Evolutionary conservation across 352 stramenopile genomes (phyloP).

Genomic region (Phytophthora capsici): DNA sequence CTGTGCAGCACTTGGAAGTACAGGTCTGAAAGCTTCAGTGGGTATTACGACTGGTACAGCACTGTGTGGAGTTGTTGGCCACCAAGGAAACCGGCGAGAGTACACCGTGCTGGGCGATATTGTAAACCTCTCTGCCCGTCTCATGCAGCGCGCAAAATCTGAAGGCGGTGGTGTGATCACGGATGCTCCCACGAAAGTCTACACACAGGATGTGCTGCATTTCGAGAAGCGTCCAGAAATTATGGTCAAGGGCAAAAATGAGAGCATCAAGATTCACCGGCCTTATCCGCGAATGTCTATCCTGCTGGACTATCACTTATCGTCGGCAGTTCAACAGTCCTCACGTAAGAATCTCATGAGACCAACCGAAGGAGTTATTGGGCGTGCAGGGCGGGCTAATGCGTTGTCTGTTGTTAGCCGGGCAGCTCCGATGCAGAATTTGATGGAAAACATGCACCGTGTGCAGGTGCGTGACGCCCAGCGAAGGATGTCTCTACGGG

Average conservation of each 20-base stretch:
- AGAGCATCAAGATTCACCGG: slow-evolving; percentile 89
- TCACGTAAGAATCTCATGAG: slow-evolving; percentile 18
- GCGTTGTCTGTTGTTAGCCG: slow-evolving; percentile 36
- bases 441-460: slow-evolving; percentile 90
- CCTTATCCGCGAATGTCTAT: slow-evolving; percentile 90
- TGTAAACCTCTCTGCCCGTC: slow-evolving; percentile 92
- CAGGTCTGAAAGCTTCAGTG: slow-evolving; percentile 85
- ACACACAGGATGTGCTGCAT: slow-evolving; percentile 86
- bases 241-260: slow-evolving; percentile 93
- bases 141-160: slow-evolving; percentile 92
- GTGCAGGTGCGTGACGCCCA: slow-evolving; percentile 85
- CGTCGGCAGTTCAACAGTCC: slow-evolving; percentile 30
- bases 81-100: slow-evolving; percentile 90
- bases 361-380: slow-evolving; percentile 32
- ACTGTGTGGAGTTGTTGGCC: slow-evolving; percentile 93
- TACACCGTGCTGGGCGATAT: slow-evolving; percentile 95
- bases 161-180: slow-evolving; percentile 89
- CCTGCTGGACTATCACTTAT: slow-evolving; percentile 75
- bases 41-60: slow-evolving; percentile 93
- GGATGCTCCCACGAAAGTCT: slow-evolving; percentile 85
- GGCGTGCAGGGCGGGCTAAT: slow-evolving; percentile 22
- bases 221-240: slow-evolving; percentile 90
- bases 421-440: slow-evolving; percentile 65
- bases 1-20: slow-evolving; percentile 68
- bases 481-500: slow-evolving; percentile 60